Evolutionary conservation across 2,329 filamentous ascomycete genomes (phyloP).

Genomic region (Trichoderma lentiforme): DNA sequence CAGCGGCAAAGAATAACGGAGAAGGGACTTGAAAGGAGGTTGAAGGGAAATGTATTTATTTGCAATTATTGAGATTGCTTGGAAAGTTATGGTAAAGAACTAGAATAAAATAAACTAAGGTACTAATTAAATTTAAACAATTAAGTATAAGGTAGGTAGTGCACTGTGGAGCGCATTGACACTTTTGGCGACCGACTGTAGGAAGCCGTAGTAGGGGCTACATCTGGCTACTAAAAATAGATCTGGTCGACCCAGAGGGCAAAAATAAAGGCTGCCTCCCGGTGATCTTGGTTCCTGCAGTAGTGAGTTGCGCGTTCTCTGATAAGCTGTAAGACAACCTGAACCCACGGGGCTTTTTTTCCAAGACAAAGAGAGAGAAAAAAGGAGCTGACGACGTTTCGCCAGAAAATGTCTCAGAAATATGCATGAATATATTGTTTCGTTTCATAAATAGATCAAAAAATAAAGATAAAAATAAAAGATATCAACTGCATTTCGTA

Average conservation of each 20-base stretch:
- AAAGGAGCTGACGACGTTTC: not conserved
- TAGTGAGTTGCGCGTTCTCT: not conserved
- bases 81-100: no score
- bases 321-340: not conserved
- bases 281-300: conserved; percentile 10
- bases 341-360: not conserved
- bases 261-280: not conserved
- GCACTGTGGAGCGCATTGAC: no score
- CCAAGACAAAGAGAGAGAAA: not conserved
- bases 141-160: no score
- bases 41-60: no score
- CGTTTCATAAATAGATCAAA: not conserved
- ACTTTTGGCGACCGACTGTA: no score
- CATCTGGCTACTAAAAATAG: conserved; percentile 11
- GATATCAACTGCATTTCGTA: not conserved
- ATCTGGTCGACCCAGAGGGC: not conserved
- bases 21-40: no score
- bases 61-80: no score
- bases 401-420: not conserved
- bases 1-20: not conserved
- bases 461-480: not conserved
- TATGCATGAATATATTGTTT: not conserved
- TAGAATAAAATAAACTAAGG: no score
- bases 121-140: no score
- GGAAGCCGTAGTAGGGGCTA: not conserved